These are phyloP conservation scores for Eucalyptus marginata DNA, from an alignment of 345 rosid species.

Conservation along the genomic window DNA sequence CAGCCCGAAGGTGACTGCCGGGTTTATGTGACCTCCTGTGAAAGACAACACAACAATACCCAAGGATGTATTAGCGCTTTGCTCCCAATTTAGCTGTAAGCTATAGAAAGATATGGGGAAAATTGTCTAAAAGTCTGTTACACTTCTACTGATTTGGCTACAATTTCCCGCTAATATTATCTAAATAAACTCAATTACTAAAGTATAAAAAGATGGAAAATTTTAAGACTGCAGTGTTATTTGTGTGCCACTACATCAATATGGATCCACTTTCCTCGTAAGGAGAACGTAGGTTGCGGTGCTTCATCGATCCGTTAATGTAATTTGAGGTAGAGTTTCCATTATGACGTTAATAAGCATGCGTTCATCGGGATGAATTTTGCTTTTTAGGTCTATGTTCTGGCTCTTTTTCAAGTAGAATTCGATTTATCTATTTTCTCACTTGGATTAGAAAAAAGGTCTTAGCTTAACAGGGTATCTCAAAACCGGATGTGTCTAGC, in stretches of 20 bases:
- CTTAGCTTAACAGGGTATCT: neutral
- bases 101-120: neutral
- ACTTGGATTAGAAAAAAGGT: neutral
- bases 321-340: neutral
- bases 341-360: neutral
- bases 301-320: neutral
- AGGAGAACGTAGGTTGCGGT: neutral
- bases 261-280: neutral
- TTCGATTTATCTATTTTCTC: neutral
- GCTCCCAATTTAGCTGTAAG: neutral
- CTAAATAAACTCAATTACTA: too few species aligned
- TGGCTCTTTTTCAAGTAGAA: neutral
- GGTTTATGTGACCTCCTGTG: slow-evolving; percentile 33
- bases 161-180: too few species aligned
- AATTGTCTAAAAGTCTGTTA: too few species aligned
- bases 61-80: neutral
- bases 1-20: slow-evolving; percentile 31
- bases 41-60: neutral
- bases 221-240: too few species aligned
- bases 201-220: too few species aligned
- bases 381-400: neutral
- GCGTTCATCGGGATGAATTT: neutral
- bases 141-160: too few species aligned
- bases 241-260: neutral
- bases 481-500: neutral